Evolutionary conservation across 2,329 filamentous ascomycete species (phyloP).

Genomic region (Sporothrix brasiliensis): DNA sequence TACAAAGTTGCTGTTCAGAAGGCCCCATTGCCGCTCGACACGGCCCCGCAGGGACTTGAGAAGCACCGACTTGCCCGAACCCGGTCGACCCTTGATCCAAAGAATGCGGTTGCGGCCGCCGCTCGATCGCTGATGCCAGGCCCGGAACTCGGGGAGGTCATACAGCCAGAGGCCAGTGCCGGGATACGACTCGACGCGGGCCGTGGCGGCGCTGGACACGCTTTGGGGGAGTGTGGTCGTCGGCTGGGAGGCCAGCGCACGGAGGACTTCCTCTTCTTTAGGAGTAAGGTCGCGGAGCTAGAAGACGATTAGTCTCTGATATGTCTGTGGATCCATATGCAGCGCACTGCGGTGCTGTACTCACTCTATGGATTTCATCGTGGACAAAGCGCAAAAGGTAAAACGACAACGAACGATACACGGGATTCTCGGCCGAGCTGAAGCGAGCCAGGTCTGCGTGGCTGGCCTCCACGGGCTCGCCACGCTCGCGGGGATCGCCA

Average conservation of each 20-base stretch:
- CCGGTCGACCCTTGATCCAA: conserved; percentile 42
- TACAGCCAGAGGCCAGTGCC: conserved; percentile 43
- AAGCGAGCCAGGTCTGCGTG: conserved; percentile 50
- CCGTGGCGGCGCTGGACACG: conserved; percentile 18
- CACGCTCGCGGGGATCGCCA: conserved; percentile 41
- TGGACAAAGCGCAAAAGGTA: conserved; percentile 37
- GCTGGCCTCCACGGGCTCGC: conserved; percentile 45
- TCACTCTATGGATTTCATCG: conserved; percentile 38
- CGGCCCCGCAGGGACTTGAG: conserved; percentile 39
- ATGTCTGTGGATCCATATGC: too few relatives aligned
- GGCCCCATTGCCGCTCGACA: conserved; percentile 40
- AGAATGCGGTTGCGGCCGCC: conserved; percentile 40
- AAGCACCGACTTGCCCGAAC: conserved; percentile 42
- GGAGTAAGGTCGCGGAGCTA: conserved; percentile 37
- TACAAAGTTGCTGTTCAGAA: conserved; percentile 39
- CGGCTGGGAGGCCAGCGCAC: conserved; percentile 35
- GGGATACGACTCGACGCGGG: conserved; percentile 37
- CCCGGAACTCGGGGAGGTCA: conserved; percentile 41
- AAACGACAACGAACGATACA: conserved; percentile 39
- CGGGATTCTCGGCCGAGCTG: conserved; percentile 38
- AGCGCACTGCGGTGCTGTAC: conserved; percentile 7
- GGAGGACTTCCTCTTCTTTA: conserved; percentile 39
- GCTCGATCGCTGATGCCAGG: conserved; percentile 41
- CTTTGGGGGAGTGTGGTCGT: conserved; percentile 28
- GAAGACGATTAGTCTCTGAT: neutral